Evolutionary conservation across 2,329 filamentous ascomycete genomes (phyloP).

Genomic region (Pleomassaria siparia): DNA sequence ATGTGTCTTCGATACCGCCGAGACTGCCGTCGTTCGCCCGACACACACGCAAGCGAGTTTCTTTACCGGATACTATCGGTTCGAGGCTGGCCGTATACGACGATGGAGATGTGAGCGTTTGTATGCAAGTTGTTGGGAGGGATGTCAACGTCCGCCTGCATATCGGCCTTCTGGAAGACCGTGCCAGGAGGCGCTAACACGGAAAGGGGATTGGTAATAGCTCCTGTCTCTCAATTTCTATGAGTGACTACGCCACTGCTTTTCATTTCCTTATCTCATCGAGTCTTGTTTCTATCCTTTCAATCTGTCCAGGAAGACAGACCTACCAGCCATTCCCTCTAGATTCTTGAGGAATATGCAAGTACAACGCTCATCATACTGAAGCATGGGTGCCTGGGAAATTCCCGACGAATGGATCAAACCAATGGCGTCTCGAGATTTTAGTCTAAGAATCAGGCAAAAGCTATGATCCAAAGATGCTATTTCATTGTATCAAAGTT

Average conservation of each 20-base stretch:
- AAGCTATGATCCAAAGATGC: constrained; percentile 1
- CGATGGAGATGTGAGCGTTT: constrained; percentile 12
- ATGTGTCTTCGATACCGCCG: constrained; percentile 21
- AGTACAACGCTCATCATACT: not conserved
- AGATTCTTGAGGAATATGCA: not conserved
- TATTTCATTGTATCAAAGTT: too few relatives aligned
- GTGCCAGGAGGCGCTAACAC: constrained; percentile 33
- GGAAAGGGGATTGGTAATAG: constrained; percentile 37
- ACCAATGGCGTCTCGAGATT: constrained; percentile 1
- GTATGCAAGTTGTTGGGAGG: constrained; percentile 20
- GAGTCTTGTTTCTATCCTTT: not conserved
- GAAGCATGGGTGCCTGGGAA: not conserved
- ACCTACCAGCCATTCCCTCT: not conserved
- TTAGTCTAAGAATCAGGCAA: constrained; percentile 5
- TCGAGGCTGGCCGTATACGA: constrained; percentile 8
- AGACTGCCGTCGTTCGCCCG: constrained; percentile 4
- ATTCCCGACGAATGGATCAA: constrained; percentile 9
- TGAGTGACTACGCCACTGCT: not conserved
- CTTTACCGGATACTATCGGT: constrained; percentile 6
- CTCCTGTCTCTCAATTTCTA: constrained; percentile 16
- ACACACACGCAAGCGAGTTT: constrained; percentile 14
- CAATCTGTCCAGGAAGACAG: not conserved
- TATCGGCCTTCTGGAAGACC: constrained; percentile 25
- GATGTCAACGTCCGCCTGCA: constrained; percentile 33
- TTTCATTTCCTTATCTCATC: not conserved